phyloP scores from a whole-genome alignment of 106 monocot species.

The Gastrodia elata region DNA sequence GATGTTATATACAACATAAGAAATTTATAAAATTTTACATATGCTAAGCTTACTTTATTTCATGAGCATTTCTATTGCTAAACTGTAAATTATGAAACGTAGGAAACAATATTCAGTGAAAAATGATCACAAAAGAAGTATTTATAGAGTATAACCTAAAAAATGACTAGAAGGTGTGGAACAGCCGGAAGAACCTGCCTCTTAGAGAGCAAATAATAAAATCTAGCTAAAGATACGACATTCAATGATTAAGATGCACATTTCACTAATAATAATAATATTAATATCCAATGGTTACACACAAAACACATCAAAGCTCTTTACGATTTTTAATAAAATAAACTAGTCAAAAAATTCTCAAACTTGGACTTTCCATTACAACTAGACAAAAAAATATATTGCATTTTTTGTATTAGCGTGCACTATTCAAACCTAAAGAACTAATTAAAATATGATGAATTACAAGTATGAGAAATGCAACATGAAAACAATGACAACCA shows the following conservation, averaged over 20 bases:
- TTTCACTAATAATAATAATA: not conserved
- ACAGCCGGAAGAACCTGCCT: slow-evolving; percentile 98
- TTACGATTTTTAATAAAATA: not conserved
- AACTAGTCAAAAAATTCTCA: not conserved
- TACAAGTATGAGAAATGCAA: not conserved
- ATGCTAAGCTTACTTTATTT: not conserved
- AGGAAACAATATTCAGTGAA: not conserved
- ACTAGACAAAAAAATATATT: not conserved
- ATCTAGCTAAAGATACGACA: not conserved
- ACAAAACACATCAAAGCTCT: not conserved
- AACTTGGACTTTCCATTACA: not conserved
- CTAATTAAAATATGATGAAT: not conserved
- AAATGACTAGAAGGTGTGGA: slow-evolving; percentile 67
- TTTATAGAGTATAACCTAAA: slow-evolving; percentile 52
- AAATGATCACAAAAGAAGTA: not conserved
- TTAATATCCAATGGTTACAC: not conserved
- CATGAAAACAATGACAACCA: not conserved
- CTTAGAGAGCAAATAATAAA: slow-evolving; percentile 30
- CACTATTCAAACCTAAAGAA: slow-evolving; percentile 3
- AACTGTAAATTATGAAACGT: not conserved
- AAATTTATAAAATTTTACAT: not conserved
- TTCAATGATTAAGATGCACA: not conserved
- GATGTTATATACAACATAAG: not conserved
- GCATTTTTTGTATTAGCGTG: no score
- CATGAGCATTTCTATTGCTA: slow-evolving; percentile 4